Evolutionary conservation across 2,329 filamentous ascomycete genomes (phyloP).

Genomic region (Zelopaecilomyces penicillatus): DNA sequence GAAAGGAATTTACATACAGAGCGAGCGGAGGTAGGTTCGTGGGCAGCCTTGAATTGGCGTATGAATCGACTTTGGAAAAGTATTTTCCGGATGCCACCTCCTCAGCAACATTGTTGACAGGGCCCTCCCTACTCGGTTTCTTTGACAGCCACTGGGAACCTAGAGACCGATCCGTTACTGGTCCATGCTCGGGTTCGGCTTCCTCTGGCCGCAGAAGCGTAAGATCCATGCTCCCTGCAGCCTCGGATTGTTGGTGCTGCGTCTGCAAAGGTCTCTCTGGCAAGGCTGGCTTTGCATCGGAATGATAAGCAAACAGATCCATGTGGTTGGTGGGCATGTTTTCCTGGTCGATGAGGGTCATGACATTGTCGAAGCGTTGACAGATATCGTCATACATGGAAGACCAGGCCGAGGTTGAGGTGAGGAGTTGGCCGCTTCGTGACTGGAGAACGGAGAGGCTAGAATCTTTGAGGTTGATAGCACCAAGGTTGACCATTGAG

Average conservation of each 20-base stretch:
- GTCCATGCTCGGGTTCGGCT: conserved; percentile 9
- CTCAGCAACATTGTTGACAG: conserved; percentile 21
- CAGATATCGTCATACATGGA: conserved; percentile 43
- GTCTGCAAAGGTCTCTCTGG: conserved; percentile 1
- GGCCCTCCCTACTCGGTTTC: conserved; percentile 1
- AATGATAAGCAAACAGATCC: conserved; percentile 39
- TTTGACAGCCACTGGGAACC: background rate
- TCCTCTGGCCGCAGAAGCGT: conserved; percentile 11
- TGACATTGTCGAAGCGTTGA: conserved; percentile 55
- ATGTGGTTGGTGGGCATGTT: conserved; percentile 43
- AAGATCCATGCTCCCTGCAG: background rate
- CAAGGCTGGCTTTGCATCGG: conserved; percentile 6
- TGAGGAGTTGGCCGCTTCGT: no score
- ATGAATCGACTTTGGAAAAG: conserved; percentile 70
- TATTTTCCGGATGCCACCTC: conserved; percentile 38
- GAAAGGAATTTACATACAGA: conserved; percentile 39
- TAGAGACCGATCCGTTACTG: background rate
- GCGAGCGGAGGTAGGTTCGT: conserved; percentile 57
- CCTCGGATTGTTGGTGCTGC: conserved; percentile 1
- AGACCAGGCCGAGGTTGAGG: background rate
- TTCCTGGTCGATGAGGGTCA: conserved; percentile 65
- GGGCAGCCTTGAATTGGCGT: conserved; percentile 69
- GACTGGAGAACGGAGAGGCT: background rate
- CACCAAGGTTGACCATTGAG: conserved; percentile 36
- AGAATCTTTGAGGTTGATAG: conserved; percentile 25